Conservation (phyloP, 805 yeast genomes). For the Torulaspora quercuum region DNA sequence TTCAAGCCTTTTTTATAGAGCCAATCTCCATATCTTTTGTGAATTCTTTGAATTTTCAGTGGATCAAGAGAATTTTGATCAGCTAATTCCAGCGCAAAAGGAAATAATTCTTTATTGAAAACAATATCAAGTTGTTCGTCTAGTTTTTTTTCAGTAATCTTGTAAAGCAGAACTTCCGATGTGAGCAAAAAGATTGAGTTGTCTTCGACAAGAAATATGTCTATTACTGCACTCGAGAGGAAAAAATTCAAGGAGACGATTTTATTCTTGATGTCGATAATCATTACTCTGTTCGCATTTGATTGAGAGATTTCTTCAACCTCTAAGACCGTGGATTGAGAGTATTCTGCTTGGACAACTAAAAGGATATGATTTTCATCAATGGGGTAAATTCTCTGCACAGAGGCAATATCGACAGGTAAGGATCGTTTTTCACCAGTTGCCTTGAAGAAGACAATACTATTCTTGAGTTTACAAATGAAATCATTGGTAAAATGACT, state of each 20-base stretch:
- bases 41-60: constrained; percentile 37
- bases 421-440: constrained; percentile 53
- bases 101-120: constrained; percentile 64
- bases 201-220: constrained; percentile 52
- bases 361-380: constrained; percentile 57
- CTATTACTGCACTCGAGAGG: constrained; percentile 60
- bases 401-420: constrained; percentile 55
- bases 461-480: constrained; percentile 63
- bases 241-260: constrained; percentile 66
- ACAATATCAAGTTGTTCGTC: constrained; percentile 67
- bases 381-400: constrained; percentile 42
- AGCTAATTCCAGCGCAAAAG: constrained; percentile 71
- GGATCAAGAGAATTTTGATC: constrained; percentile 32
- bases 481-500: constrained; percentile 46
- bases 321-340: constrained; percentile 34
- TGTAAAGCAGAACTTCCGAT: constrained; percentile 71
- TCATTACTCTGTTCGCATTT: constrained; percentile 51
- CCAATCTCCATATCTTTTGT: constrained; percentile 65
- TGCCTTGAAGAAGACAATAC: constrained; percentile 58
- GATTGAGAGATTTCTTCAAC: constrained; percentile 34
- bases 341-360: constrained; percentile 47
- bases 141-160: constrained; percentile 61
- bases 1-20: constrained; percentile 63
- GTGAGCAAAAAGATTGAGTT: constrained; percentile 58
- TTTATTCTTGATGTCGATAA: constrained; percentile 68